Conservation (phyloP, 1,284 basidiomycete species). For the Boletus nobilissimus region DNA sequence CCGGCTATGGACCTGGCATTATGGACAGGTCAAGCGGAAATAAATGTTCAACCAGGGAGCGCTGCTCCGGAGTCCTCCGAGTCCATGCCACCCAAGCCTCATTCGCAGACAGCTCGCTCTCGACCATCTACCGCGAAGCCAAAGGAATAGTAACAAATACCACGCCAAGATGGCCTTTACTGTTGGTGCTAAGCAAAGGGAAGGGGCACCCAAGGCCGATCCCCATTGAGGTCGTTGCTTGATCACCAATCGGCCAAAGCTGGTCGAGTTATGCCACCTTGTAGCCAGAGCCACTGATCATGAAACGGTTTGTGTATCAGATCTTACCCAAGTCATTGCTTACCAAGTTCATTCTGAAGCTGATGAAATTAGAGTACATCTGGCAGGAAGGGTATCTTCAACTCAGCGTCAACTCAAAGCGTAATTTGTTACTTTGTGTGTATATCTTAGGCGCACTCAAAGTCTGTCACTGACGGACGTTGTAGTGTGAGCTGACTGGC, state of each 20-base stretch:
- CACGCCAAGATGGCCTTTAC: not conserved
- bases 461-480: not conserved
- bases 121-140: not conserved
- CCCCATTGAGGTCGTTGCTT: not conserved
- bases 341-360: constrained; percentile 44
- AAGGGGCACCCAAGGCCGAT: not conserved
- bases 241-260: not conserved
- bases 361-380: constrained; percentile 77
- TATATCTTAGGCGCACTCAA: not conserved
- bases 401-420: not conserved
- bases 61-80: no score
- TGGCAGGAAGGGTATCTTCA: not conserved
- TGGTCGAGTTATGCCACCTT: not conserved
- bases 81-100: not conserved
- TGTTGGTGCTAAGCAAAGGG: not conserved
- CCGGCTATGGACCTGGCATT: no score
- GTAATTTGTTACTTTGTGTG: constrained; percentile 2
- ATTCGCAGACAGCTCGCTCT: not conserved
- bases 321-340: not conserved
- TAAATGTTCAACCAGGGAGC: no score
- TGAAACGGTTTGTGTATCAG: not conserved
- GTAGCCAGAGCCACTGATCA: not conserved
- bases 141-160: not conserved
- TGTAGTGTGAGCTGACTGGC: constrained; percentile 12
- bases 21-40: constrained; percentile 45